These are phyloP conservation scores for Penicillium psychrosexuale DNA, from an alignment of 2,329 filamentous ascomycete species.

Conservation along the genomic window DNA sequence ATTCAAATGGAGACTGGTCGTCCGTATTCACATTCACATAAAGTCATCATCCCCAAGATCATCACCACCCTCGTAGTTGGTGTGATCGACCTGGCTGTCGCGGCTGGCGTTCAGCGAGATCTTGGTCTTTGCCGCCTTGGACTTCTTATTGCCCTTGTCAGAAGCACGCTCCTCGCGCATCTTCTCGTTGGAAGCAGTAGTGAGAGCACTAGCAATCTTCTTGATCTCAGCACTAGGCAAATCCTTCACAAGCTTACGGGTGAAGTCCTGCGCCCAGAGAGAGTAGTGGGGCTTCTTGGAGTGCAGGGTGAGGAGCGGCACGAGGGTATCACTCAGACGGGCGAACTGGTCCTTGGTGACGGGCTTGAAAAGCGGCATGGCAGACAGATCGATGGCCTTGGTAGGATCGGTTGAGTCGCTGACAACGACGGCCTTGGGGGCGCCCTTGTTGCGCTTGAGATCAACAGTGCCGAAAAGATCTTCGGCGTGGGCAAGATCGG, in stretches of 20 bases:
- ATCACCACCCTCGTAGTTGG: conserved; percentile 77
- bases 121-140: conserved; percentile 95
- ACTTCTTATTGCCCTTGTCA: conserved; percentile 94
- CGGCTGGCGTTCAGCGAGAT: conserved; percentile 66
- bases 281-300: conserved; percentile 86
- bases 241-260: conserved; percentile 82
- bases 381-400: conserved; percentile 74
- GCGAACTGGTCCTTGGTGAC: conserved; percentile 83
- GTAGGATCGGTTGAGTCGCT: conserved; percentile 70
- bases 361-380: conserved; percentile 83
- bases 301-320: conserved; percentile 71
- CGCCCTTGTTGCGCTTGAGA: conserved; percentile 64
- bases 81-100: conserved; percentile 64
- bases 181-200: conserved; percentile 93
- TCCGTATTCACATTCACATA: conserved; percentile 40
- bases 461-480: conserved; percentile 80
- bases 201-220: conserved; percentile 84
- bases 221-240: conserved; percentile 92
- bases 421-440: conserved; percentile 61
- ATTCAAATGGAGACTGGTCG: conserved; percentile 14
- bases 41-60: conserved; percentile 66
- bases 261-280: conserved; percentile 86
- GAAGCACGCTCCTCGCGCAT: conserved; percentile 96
- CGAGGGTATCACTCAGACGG: conserved; percentile 71
- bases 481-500: conserved; percentile 83